Percentiles rank a stretch among this genome's conserved stretches.
These are phyloP conservation scores for Ogataea dorogensis DNA, from an alignment of 805 yeast genomes.

Conservation along the genomic window DNA sequence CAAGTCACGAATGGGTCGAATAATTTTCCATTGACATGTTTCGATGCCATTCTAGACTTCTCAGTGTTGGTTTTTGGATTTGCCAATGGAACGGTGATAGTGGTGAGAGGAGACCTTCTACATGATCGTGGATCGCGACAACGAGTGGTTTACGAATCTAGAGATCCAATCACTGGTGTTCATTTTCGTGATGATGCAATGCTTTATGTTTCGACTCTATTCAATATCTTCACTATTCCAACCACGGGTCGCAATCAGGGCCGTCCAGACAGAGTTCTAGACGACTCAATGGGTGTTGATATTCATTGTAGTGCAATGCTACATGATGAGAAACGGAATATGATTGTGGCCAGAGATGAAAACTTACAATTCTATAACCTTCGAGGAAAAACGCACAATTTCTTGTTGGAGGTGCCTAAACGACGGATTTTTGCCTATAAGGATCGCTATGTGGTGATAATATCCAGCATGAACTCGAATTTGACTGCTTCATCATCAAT, in stretches of 20 bases:
- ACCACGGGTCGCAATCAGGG: conserved; percentile 81
- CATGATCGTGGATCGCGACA: conserved; percentile 92
- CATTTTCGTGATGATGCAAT: conserved; percentile 54
- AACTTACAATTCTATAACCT: conserved; percentile 62
- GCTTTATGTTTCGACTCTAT: conserved; percentile 73
- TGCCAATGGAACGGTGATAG: conserved; percentile 77
- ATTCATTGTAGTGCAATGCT: conserved; percentile 45
- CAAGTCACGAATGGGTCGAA: conserved; percentile 69
- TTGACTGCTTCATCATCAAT: conserved; percentile 26
- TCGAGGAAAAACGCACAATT: conserved; percentile 49
- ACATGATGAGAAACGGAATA: conserved; percentile 26
- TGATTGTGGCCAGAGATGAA: conserved; percentile 66
- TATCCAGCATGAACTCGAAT: conserved; percentile 46
- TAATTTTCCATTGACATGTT: conserved; percentile 73
- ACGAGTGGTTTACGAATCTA: conserved; percentile 67
- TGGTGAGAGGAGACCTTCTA: conserved; percentile 82
- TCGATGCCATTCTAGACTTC: conserved; percentile 52
- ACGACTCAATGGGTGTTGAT: conserved; percentile 47
- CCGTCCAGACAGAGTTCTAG: conserved; percentile 48
- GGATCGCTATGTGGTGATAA: conserved; percentile 54
- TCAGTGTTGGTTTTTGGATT: conserved; percentile 74
- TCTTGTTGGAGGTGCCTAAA: conserved; percentile 58
- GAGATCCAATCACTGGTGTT: conserved; percentile 80
- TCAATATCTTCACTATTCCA: conserved; percentile 64
- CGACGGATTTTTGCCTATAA: conserved; percentile 44